Evolutionary conservation across 371 early-diverging fungal species (phyloP).

Genomic region (Syncephalastrum racemosum): DNA sequence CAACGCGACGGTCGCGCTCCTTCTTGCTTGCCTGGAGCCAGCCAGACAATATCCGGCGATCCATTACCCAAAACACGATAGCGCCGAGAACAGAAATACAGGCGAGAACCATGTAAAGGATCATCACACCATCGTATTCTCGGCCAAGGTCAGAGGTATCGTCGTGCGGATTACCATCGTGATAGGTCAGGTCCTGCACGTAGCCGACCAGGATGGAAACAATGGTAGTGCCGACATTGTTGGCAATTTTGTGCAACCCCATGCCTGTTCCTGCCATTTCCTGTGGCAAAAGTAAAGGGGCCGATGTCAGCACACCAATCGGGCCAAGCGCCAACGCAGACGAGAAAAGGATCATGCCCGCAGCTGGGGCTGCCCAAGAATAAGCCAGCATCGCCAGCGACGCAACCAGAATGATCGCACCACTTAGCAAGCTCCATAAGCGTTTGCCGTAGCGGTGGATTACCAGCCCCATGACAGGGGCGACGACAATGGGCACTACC

Average conservation of each 20-base stretch:
- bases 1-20: slow-evolving; percentile 23
- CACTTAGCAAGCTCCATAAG: slow-evolving; percentile 34
- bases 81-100: slow-evolving; percentile 17
- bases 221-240: slow-evolving; percentile 52
- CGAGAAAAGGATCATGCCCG: slow-evolving; percentile 51
- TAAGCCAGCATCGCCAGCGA: slow-evolving; percentile 37
- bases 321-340: slow-evolving; percentile 46
- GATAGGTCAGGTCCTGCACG: slow-evolving; percentile 50
- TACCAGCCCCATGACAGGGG: slow-evolving; percentile 54
- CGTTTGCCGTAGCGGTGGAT: slow-evolving; percentile 56
- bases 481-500: slow-evolving; percentile 50
- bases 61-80: slow-evolving; percentile 34
- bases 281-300: slow-evolving; percentile 41
- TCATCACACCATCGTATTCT: slow-evolving; percentile 49
- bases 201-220: slow-evolving; percentile 48
- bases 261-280: slow-evolving; percentile 49
- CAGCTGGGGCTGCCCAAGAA: slow-evolving; percentile 36
- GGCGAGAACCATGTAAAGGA: slow-evolving; percentile 35
- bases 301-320: slow-evolving; percentile 41
- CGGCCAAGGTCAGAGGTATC: slow-evolving; percentile 25
- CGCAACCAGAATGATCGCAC: slow-evolving; percentile 32
- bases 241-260: slow-evolving; percentile 51
- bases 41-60: slow-evolving; percentile 27
- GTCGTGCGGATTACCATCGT: slow-evolving; percentile 41
- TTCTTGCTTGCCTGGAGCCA: slow-evolving; percentile 40